A percentile compares a stretch with the other conserved stretches of the same genome.
Evolutionary conservation across 192 early-diverging fungal genomes (phyloP).

Genomic region (Backusella australiensis): DNA sequence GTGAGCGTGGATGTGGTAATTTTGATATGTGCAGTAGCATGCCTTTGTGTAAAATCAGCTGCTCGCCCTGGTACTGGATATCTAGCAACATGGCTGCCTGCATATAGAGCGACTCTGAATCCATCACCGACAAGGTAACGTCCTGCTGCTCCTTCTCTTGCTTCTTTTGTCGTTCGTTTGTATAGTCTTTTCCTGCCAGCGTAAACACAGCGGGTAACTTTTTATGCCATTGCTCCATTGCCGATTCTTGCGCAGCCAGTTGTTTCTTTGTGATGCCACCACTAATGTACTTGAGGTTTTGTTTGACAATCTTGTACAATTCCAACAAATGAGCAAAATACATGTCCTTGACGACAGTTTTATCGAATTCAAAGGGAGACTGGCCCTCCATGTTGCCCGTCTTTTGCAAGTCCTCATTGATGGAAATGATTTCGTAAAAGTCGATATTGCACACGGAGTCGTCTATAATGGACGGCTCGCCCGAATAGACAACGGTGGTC

Average conservation of each 20-base stretch:
- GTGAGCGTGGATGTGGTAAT: neutral
- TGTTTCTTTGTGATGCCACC: constrained; percentile 14
- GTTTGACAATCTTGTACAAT: constrained; percentile 26
- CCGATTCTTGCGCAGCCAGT: constrained; percentile 15
- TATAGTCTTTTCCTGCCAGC: neutral
- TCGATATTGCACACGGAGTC: constrained; percentile 33
- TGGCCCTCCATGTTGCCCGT: neutral
- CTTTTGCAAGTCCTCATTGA: constrained; percentile 16
- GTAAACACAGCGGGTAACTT: neutral
- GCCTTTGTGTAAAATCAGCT: constrained; percentile 31
- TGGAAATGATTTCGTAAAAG: constrained; percentile 27
- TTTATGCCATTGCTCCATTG: constrained; percentile 22
- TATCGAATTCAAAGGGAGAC: neutral
- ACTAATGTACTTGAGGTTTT: constrained; percentile 1
- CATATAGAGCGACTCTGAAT: constrained; percentile 10
- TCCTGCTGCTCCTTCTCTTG: neutral
- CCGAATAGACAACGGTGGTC: constrained; percentile 16
- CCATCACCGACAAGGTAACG: neutral
- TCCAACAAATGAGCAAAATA: constrained; percentile 31
- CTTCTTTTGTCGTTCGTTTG: neutral
- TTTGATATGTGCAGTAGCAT: neutral
- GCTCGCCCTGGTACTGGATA: constrained; percentile 36
- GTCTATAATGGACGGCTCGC: constrained; percentile 20
- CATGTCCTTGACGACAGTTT: constrained; percentile 25
- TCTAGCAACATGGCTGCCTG: constrained; percentile 25